These are phyloP conservation scores for Massariosphaeria phaeospora DNA, from an alignment of 495 filamentous ascomycete species.

Conservation along the genomic window DNA sequence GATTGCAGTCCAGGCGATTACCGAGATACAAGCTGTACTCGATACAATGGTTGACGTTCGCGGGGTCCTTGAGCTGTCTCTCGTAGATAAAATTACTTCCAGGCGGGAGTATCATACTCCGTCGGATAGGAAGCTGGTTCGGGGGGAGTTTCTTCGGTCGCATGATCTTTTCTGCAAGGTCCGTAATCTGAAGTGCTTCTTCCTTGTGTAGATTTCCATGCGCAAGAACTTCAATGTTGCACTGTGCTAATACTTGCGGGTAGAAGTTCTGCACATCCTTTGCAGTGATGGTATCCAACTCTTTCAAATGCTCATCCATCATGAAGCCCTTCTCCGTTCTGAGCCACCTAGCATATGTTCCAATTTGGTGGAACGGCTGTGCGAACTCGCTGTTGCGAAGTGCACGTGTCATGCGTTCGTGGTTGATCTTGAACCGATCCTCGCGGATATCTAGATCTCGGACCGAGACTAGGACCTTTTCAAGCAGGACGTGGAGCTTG, in stretches of 20 bases:
- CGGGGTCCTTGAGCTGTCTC: constrained; percentile 74
- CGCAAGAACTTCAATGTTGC: constrained; percentile 80
- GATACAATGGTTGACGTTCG: constrained; percentile 95
- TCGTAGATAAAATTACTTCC: constrained; percentile 80
- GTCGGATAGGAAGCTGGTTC: constrained; percentile 71
- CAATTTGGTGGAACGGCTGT: constrained; percentile 84
- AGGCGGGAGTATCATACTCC: constrained; percentile 70
- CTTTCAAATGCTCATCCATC: constrained; percentile 74
- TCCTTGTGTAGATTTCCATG: constrained; percentile 97
- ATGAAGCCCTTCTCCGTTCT: constrained; percentile 70
- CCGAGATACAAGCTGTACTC: constrained; percentile 85
- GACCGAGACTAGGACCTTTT: constrained; percentile 86
- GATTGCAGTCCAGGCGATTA: constrained; percentile 56
- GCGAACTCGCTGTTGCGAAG: constrained; percentile 83
- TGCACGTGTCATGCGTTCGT: constrained; percentile 70
- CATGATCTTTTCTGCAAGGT: constrained; percentile 74
- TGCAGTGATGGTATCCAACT: constrained; percentile 66
- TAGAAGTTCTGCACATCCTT: constrained; percentile 73
- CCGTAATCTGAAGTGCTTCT: constrained; percentile 80
- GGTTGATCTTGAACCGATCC: constrained; percentile 85
- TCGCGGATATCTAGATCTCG: constrained; percentile 74
- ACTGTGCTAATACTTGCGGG: constrained; percentile 72
- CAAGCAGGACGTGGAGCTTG: constrained; percentile 84
- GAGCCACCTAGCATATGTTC: constrained; percentile 78
- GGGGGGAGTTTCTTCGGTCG: constrained; percentile 68